phyloP scores from a whole-genome alignment of 441 rosid species.

The Pelargonium myrrhifolium region DNA sequence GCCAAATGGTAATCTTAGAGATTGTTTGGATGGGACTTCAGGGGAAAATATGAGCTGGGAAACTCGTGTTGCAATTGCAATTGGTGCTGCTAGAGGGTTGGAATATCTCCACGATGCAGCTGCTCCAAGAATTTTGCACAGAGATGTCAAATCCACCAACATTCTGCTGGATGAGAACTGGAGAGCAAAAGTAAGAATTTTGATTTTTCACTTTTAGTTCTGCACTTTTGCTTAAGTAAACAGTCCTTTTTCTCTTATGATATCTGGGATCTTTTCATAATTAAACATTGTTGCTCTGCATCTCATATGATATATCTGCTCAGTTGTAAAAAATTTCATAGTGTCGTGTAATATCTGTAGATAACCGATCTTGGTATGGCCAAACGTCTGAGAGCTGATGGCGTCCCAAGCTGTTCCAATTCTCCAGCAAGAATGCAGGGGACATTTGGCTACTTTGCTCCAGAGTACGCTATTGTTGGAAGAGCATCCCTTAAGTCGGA shows the following conservation, averaged over 20 bases:
- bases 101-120: slow-evolving; percentile 83
- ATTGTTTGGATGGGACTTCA: slow-evolving; percentile 55
- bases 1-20: slow-evolving; percentile 77
- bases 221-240: neutral
- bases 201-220: neutral
- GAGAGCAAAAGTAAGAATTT: slow-evolving; percentile 73
- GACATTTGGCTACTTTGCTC: slow-evolving; percentile 95
- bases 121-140: slow-evolving; percentile 67
- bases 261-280: neutral
- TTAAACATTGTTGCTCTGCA: neutral
- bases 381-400: slow-evolving; percentile 68
- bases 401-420: slow-evolving; percentile 64
- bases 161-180: slow-evolving; percentile 61
- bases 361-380: slow-evolving; percentile 99
- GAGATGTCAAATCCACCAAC: slow-evolving; percentile 70
- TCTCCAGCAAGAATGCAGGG: slow-evolving; percentile 96
- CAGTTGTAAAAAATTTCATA: neutral
- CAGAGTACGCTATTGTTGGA: slow-evolving; percentile 87
- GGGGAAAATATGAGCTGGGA: slow-evolving; percentile 69
- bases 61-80: slow-evolving; percentile 48
- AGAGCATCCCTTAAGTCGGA: slow-evolving; percentile 89
- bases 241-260: neutral
- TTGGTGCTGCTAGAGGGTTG: slow-evolving; percentile 74
- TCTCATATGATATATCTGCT: neutral
- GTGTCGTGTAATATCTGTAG: slow-evolving; percentile 32